These are phyloP conservation scores for Lachancea lanzarotensis DNA, from an alignment of 805 yeast genomes.

Conservation along the genomic window DNA sequence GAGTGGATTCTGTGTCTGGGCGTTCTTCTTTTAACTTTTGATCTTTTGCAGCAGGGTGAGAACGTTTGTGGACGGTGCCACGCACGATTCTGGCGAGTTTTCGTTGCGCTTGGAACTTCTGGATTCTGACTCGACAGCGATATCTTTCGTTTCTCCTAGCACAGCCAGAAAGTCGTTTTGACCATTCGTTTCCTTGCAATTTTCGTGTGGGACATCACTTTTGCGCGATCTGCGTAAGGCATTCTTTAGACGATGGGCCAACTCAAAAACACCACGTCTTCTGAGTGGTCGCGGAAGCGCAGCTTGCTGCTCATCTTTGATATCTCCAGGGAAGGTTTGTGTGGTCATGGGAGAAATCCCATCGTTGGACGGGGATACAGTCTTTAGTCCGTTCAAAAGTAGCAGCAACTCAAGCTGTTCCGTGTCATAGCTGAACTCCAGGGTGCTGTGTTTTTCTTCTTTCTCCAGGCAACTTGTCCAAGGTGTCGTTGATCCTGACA, in stretches of 20 bases:
- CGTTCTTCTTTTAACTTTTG: too few species aligned
- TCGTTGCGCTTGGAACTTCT: background rate
- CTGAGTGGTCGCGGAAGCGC: background rate
- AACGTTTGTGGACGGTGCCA: slow-evolving; percentile 2
- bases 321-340: background rate
- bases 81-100: background rate
- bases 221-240: background rate
- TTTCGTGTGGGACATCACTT: background rate
- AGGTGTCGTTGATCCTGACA: background rate
- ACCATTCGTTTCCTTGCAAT: background rate
- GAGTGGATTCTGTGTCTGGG: too few species aligned
- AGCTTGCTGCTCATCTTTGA: background rate
- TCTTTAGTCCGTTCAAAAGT: slow-evolving; percentile 3
- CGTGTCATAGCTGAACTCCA: slow-evolving; percentile 7
- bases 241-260: background rate
- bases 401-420: slow-evolving; percentile 7
- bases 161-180: background rate
- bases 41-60: background rate
- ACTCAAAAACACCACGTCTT: background rate
- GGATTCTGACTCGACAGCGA: background rate
- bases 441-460: background rate
- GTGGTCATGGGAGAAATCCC: background rate
- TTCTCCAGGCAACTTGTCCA: background rate
- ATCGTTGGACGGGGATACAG: background rate
- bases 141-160: background rate